phyloP scores from a whole-genome alignment of 2,329 filamentous ascomycete genomes.

The Stagonosporopsis cucurbitacearum region DNA sequence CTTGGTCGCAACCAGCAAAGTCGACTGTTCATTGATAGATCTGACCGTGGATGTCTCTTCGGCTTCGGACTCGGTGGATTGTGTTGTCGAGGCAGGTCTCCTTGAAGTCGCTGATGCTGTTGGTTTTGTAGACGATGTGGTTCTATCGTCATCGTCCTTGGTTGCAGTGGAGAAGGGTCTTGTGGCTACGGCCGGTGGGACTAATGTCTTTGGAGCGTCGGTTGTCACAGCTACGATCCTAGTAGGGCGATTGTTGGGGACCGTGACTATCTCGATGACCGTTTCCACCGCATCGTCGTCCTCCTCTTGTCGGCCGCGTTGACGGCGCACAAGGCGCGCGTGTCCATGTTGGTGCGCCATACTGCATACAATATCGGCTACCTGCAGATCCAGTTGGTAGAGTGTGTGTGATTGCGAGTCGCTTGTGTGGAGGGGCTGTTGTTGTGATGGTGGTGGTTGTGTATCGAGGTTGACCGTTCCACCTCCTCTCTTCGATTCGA shows the following conservation, averaged over 20 bases:
- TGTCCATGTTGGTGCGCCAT: conserved; percentile 37
- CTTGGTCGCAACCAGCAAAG: conserved; percentile 39
- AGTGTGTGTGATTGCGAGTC: conserved; percentile 5
- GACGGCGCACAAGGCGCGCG: conserved; percentile 40
- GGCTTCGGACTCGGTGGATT: conserved; percentile 20
- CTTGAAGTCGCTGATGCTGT: conserved; percentile 23
- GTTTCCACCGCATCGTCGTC: conserved; percentile 33
- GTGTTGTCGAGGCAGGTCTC: conserved; percentile 28
- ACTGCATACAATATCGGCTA: conserved; percentile 11
- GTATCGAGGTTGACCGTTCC: conserved; percentile 11
- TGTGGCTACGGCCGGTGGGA: conserved; percentile 29
- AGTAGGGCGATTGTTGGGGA: conserved; percentile 60
- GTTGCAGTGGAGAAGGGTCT: conserved; percentile 22
- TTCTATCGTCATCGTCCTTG: conserved; percentile 19
- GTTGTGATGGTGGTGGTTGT: conserved; percentile 5
- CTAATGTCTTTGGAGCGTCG: conserved; percentile 22
- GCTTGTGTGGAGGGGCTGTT: conserved; percentile 5
- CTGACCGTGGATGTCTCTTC: conserved; percentile 24
- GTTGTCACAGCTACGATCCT: conserved; percentile 41
- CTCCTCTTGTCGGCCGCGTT: conserved; percentile 27
- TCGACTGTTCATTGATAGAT: conserved; percentile 28
- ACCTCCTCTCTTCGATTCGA: conserved; percentile 20
- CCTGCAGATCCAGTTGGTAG: background rate
- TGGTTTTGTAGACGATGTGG: conserved; percentile 16
- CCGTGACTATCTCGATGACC: conserved; percentile 59